These are phyloP conservation scores for Backusella circina DNA, from an alignment of 192 early-diverging fungal species.

Conservation along the genomic window DNA sequence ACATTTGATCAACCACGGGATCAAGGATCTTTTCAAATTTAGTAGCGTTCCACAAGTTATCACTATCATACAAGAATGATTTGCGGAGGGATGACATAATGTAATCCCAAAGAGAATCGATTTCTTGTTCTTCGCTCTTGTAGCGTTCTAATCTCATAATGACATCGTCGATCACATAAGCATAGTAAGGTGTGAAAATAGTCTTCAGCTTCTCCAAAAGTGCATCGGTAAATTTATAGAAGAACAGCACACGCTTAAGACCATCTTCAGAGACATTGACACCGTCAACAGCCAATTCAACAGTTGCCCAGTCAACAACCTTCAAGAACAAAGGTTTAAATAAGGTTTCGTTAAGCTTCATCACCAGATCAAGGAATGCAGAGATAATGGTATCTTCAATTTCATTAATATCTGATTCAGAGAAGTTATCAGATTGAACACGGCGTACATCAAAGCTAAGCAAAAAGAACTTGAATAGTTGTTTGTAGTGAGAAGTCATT, in stretches of 20 bases:
- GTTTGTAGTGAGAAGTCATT: conserved; percentile 69
- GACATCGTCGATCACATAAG: conserved; percentile 67
- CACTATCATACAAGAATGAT: conserved; percentile 62
- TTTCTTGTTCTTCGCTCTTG: conserved; percentile 27
- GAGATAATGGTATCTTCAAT: conserved; percentile 68
- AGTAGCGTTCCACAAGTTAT: conserved; percentile 68
- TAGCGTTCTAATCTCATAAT: conserved; percentile 56
- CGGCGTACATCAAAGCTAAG: conserved; percentile 56
- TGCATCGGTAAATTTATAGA: conserved; percentile 39
- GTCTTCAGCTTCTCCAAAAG: conserved; percentile 50
- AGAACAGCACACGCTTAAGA: conserved; percentile 38
- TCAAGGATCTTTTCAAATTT: conserved; percentile 72
- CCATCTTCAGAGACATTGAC: conserved; percentile 23
- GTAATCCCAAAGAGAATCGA: conserved; percentile 69
- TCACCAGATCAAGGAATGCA: conserved; percentile 76
- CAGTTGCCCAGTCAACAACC: conserved; percentile 73
- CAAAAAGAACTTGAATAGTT: conserved; percentile 87
- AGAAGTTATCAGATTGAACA: conserved; percentile 29
- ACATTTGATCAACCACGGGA: conserved; percentile 74
- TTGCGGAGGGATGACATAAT: conserved; percentile 66
- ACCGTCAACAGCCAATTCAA: conserved; percentile 35
- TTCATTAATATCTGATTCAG: conserved; percentile 38
- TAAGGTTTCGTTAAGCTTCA: conserved; percentile 91
- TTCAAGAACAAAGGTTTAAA: conserved; percentile 95
- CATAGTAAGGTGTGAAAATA: conserved; percentile 78